Evolutionary conservation across 768 basidiomycete species (phyloP).

Genomic region (Boletus rex-veris): DNA sequence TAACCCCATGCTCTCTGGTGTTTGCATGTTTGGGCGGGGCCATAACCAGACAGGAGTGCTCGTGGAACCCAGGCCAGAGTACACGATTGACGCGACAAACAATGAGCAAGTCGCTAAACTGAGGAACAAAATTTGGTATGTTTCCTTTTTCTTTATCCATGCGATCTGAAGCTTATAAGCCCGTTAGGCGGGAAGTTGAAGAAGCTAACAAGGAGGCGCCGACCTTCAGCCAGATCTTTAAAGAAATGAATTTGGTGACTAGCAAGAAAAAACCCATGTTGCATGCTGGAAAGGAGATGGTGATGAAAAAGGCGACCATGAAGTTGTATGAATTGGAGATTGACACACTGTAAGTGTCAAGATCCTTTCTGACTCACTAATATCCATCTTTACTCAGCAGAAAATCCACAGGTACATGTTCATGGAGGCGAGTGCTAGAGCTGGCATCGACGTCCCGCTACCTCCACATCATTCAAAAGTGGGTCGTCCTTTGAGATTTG

Average conservation of each 20-base stretch:
- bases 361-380: background rate
- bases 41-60: slow-evolving; percentile 24
- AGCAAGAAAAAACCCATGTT: slow-evolving; percentile 40
- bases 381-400: too few species aligned
- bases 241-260: slow-evolving; percentile 50
- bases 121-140: slow-evolving; percentile 33
- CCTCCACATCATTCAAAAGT: too few species aligned
- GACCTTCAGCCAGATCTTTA: slow-evolving; percentile 42
- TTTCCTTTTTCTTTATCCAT: background rate
- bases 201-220: slow-evolving; percentile 42
- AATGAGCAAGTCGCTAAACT: slow-evolving; percentile 27
- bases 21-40: background rate
- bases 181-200: slow-evolving; percentile 35
- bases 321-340: slow-evolving; percentile 45
- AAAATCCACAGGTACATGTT: slow-evolving; percentile 23
- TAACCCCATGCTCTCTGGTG: background rate
- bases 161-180: too few species aligned
- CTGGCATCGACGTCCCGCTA: slow-evolving; percentile 21
- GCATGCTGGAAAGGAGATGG: slow-evolving; percentile 46
- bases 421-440: slow-evolving; percentile 23
- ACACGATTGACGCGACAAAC: slow-evolving; percentile 32
- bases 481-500: too few species aligned
- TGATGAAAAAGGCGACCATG: slow-evolving; percentile 40
- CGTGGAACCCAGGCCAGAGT: slow-evolving; percentile 32
- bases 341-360: slow-evolving; percentile 36